Conservation (phyloP, 805 yeast genomes). For the Wickerhamomyces mucosus region DNA sequence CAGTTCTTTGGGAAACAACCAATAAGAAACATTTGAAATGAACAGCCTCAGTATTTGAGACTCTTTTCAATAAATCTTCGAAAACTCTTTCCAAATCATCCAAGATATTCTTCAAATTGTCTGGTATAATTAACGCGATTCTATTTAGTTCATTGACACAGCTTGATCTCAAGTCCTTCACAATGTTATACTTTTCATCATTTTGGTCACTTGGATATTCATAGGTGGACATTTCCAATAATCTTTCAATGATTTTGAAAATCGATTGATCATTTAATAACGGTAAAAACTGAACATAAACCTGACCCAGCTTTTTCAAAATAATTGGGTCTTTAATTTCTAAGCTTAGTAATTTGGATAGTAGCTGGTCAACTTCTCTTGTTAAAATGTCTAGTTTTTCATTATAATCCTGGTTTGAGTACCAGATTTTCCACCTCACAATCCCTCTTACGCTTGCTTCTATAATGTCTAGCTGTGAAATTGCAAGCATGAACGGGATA, state of each 20-base stretch:
- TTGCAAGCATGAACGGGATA: constrained; percentile 66
- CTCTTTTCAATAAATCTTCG: constrained; percentile 57
- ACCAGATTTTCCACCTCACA: constrained; percentile 94
- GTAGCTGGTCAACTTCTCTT: constrained; percentile 53
- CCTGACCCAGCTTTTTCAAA: constrained; percentile 79
- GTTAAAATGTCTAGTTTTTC: constrained; percentile 43
- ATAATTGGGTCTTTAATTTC: constrained; percentile 72
- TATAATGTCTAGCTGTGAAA: constrained; percentile 74
- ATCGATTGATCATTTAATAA: constrained; percentile 73
- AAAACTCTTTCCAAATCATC: constrained; percentile 78
- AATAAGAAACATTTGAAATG: constrained; percentile 87
- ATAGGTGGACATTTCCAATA: constrained; percentile 76
- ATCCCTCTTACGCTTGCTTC: constrained; percentile 90
- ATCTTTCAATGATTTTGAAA: constrained; percentile 76
- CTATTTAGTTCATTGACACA: constrained; percentile 94
- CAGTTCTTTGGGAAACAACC: constrained; percentile 84
- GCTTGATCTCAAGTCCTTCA: constrained; percentile 80
- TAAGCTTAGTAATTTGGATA: constrained; percentile 68
- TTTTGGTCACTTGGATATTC: constrained; percentile 58
- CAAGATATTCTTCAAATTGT: constrained; percentile 70
- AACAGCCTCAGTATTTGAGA: constrained; percentile 86
- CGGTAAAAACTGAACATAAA: constrained; percentile 90
- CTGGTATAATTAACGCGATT: constrained; percentile 92
- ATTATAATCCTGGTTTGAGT: constrained; percentile 42
- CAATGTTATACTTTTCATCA: constrained; percentile 72